These are phyloP conservation scores for Magnolia kwangsiensis DNA, from an alignment of 164 flowering plant species.

Conservation along the genomic window DNA sequence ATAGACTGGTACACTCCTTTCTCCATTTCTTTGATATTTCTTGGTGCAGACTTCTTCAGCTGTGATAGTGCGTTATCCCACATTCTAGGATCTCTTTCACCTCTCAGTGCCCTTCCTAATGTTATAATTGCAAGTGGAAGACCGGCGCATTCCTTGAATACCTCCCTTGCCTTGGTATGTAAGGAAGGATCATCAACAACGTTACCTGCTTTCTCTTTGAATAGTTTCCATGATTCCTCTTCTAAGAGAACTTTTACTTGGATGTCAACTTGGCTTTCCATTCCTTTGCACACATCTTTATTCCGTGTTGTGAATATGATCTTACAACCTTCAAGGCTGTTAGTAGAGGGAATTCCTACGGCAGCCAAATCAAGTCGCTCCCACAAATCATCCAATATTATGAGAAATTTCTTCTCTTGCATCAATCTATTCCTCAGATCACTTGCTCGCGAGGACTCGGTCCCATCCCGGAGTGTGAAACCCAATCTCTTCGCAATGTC, in stretches of 20 bases:
- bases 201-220: conserved; percentile 4
- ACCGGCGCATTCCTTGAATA: conserved; percentile 9
- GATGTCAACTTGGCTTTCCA: conserved; percentile 5
- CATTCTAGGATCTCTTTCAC: background rate
- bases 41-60: background rate
- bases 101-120: conserved; percentile 9
- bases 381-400: no score
- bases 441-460: no score
- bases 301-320: conserved; percentile 2
- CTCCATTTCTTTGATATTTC: conserved; percentile 2
- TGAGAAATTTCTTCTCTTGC: no score
- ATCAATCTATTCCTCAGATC: no score
- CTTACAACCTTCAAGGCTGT: conserved; percentile 3
- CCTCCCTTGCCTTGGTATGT: background rate
- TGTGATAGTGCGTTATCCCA: conserved; percentile 12
- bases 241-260: conserved; percentile 4
- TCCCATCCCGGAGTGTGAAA: no score
- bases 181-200: background rate
- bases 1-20: background rate
- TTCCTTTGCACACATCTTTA: background rate
- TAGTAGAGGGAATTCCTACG: conserved; percentile 8
- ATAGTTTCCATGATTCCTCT: conserved; percentile 12
- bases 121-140: conserved; percentile 12
- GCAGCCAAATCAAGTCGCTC: background rate
- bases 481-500: no score